Conservation (phyloP, 768 basidiomycete genomes). For the Pulveroboletus sp. region DNA sequence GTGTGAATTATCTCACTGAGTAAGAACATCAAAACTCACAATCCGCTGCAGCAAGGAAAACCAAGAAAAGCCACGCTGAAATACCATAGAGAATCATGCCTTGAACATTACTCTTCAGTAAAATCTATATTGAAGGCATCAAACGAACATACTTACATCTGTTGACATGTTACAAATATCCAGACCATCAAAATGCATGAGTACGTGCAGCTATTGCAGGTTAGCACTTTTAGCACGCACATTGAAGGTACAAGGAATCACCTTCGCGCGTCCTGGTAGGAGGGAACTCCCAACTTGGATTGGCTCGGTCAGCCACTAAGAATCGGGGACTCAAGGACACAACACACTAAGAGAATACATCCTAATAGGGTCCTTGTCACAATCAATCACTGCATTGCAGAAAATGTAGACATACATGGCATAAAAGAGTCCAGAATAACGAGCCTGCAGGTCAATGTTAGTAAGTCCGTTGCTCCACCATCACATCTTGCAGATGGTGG, state of each 20-base stretch:
- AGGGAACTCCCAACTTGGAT: neutral
- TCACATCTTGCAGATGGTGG: too few relatives aligned
- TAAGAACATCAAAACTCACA: neutral
- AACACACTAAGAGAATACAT: neutral
- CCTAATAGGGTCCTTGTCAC: neutral
- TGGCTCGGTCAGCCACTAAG: neutral
- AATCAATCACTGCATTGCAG: neutral
- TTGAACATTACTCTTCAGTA: neutral
- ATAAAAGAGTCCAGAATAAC: neutral
- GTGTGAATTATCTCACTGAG: neutral
- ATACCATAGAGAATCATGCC: neutral
- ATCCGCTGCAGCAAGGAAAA: neutral
- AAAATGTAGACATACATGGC: neutral
- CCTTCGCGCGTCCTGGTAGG: neutral
- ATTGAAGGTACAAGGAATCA: neutral
- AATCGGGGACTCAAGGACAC: too few relatives aligned
- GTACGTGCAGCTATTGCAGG: neutral
- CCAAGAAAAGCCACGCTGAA: neutral
- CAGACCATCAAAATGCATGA: neutral
- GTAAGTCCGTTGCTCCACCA: too few relatives aligned
- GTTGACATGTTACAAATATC: too few relatives aligned
- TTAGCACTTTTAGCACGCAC: too few relatives aligned
- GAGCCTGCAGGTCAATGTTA: neutral
- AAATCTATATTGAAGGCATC: too few relatives aligned
- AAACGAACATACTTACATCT: neutral